Base-by-base conservation (phyloP, 495 filamentous ascomycete genomes). In the Annulohypoxylon maeteangense region DNA sequence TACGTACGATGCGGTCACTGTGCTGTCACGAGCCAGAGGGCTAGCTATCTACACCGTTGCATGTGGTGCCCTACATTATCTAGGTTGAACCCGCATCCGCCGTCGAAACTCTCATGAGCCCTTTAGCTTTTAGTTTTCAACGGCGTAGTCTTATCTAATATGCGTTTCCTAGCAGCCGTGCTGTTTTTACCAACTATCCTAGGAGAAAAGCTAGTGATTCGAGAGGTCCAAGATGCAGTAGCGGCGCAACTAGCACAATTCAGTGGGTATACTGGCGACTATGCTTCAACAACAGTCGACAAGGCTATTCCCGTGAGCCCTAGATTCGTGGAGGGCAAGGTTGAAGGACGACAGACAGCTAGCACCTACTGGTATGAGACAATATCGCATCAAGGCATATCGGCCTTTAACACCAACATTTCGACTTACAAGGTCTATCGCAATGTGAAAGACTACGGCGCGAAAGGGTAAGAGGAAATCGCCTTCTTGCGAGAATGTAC, bases 361-460 rank as follows among this genome's bases (percentile, higher is more conserved):
- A 57, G 38, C 12, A 70, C 36, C 27, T 85, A 81, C 67, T 86
- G 84, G 84, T 78, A 82, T 31, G 80, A 81, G 48, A 78, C 78
- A 14, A 83, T 86, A 63, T 59, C 75, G n/a, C 82, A 85, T 54
- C 76, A 81, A 68, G 85, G 85, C 23, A 67, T 80, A 57, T 83
- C 84, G 22, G 79, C 85, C 29, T 84, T 79, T 67, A 81, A 79
- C 60, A 42, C 56, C 20, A 76, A 74, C 59, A 27, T 54, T 3
- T 47, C 78, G 2, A 65, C 74, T 36, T 88, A 88, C 71, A 71
- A 82, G 57, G 83, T 89, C 50, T 89, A 82, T 67, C 83, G 87
- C 57, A 89, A 88, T 66, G 84, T 89, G 32, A 87, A 86, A 70
- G 85, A 86, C 70, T 88, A 79, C 67, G 87, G 86, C 25, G 88